Conservation (phyloP, 2,329 filamentous ascomycete genomes). For the Cercospora brassicicola region DNA sequence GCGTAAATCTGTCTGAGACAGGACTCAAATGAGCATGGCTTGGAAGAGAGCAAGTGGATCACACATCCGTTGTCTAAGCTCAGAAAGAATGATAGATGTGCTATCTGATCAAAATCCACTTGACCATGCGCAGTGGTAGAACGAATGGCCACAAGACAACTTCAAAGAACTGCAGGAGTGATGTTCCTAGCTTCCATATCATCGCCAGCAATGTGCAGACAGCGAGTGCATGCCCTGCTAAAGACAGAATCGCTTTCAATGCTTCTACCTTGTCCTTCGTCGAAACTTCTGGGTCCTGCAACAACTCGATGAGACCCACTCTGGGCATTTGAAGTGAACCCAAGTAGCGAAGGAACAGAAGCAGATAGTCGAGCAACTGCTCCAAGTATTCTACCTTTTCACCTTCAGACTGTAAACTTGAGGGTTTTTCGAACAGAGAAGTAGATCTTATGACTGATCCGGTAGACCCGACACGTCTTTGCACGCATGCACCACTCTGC, state of each 20-base stretch:
- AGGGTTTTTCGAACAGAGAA: conserved; percentile 3
- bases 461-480: conserved; percentile 7
- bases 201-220: conserved; percentile 31
- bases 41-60: neutral
- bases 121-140: conserved; percentile 30
- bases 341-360: conserved; percentile 13
- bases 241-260: conserved; percentile 27
- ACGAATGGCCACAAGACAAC: conserved; percentile 36
- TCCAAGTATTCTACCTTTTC: conserved; percentile 4
- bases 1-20: neutral
- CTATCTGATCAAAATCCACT: conserved; percentile 26
- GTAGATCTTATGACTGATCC: conserved; percentile 4
- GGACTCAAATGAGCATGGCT: neutral
- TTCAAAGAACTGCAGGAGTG: conserved; percentile 30
- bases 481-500: conserved; percentile 20
- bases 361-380: conserved; percentile 5
- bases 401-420: neutral
- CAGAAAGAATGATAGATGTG: neutral
- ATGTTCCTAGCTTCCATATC: conserved; percentile 32
- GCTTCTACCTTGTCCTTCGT: conserved; percentile 31
- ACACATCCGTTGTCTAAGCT: neutral
- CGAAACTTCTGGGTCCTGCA: conserved; percentile 24
- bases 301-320: conserved; percentile 23
- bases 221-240: conserved; percentile 29
- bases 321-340: conserved; percentile 19